Evolutionary conservation across 2,329 filamentous ascomycete genomes (phyloP).

Genomic region (Fusarium sp.): DNA sequence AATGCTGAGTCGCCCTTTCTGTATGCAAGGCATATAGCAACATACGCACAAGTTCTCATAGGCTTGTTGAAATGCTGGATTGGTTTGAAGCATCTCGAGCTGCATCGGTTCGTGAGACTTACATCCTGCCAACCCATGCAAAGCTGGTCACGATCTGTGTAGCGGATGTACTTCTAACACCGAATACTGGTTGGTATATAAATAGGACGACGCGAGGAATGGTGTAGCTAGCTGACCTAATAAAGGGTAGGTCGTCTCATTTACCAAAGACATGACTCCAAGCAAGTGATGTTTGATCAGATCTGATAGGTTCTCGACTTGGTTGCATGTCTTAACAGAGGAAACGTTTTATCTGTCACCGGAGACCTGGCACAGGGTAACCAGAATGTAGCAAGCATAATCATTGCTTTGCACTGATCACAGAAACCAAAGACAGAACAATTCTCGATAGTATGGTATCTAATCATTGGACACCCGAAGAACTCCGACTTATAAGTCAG

Average conservation of each 20-base stretch:
- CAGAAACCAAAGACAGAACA: neutral
- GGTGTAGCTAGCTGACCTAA: neutral
- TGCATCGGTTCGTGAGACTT: neutral
- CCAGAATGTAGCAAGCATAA: neutral
- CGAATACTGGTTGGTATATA: neutral
- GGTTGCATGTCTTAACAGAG: neutral
- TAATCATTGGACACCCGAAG: neutral
- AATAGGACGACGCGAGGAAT: neutral
- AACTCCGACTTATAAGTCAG: neutral
- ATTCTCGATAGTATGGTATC: too few species aligned
- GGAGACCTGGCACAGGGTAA: neutral
- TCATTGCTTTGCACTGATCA: neutral
- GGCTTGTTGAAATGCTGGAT: neutral
- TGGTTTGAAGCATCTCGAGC: neutral
- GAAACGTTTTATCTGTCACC: neutral
- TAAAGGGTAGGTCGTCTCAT: neutral
- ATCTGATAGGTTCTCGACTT: neutral
- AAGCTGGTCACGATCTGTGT: neutral
- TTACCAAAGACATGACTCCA: neutral
- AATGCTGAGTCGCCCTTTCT: conserved; percentile 1
- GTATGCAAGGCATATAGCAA: neutral
- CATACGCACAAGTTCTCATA: neutral
- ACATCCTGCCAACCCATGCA: neutral
- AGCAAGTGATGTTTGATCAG: neutral
- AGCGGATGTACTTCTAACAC: neutral